Conservation (phyloP, 768 basidiomycete species). For the Boletus reticuloceps region DNA sequence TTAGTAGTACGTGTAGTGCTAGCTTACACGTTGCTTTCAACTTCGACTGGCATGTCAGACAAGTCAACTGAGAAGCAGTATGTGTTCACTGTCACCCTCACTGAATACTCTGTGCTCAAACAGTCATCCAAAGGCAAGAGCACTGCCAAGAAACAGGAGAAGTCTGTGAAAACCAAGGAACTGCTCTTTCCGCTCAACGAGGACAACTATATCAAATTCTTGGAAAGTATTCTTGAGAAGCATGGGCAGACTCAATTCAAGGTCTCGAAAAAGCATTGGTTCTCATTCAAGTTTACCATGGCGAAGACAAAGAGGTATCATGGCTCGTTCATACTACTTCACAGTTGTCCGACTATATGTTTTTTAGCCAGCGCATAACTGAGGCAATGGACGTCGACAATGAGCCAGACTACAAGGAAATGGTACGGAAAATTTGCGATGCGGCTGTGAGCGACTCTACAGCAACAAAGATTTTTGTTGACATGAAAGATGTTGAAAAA, state of each 20-base stretch:
- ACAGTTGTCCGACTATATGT: background rate
- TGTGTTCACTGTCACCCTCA: background rate
- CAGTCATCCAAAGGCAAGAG: background rate
- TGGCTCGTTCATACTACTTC: too few relatives aligned
- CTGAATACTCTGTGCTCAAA: background rate
- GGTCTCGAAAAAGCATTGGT: background rate
- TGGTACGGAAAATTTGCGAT: background rate
- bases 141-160: background rate
- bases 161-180: background rate
- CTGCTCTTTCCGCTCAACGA: background rate
- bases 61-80: too few relatives aligned
- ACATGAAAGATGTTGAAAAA: constrained; percentile 3
- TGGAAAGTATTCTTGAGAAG: constrained; percentile 4
- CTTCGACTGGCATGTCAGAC: too few relatives aligned
- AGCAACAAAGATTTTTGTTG: constrained; percentile 3
- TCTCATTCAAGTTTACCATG: background rate
- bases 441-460: background rate
- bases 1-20: too few relatives aligned
- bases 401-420: constrained; percentile 8
- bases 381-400: constrained; percentile 9
- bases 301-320: background rate
- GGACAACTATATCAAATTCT: constrained; percentile 1
- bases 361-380: background rate
- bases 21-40: too few relatives aligned
- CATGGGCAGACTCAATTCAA: background rate